Percentiles rank a stretch among this genome's conserved stretches.
These are phyloP conservation scores for Pythium volutum DNA, from an alignment of 352 stramenopile genomes.

Conservation along the genomic window DNA sequence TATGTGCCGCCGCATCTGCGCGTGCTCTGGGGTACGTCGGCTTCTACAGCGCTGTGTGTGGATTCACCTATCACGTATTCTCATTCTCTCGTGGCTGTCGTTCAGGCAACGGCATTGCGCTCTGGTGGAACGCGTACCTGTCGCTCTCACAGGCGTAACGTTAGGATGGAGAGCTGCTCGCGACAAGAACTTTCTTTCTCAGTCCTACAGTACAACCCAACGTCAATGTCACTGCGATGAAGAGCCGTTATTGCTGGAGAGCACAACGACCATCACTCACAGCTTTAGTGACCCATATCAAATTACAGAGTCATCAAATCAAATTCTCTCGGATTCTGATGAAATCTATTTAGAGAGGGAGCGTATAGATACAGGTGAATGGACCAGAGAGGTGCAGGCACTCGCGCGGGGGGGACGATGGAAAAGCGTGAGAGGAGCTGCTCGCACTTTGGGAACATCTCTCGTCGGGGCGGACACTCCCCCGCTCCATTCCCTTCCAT, in stretches of 20 bases:
- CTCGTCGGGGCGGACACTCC: background rate
- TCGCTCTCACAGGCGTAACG: constrained; percentile 61
- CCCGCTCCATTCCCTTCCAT: background rate
- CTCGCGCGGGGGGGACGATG: constrained; percentile 16
- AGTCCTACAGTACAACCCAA: background rate
- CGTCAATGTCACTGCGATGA: constrained; percentile 1
- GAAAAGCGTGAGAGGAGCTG: constrained; percentile 12
- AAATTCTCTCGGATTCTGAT: background rate
- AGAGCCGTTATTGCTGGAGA: background rate
- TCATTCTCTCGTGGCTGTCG: background rate
- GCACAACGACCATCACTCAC: constrained; percentile 23
- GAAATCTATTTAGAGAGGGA: background rate
- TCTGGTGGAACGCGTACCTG: constrained; percentile 82
- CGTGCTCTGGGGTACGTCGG: constrained; percentile 58
- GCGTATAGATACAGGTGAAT: constrained; percentile 12
- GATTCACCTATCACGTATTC: background rate
- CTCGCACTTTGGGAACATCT: background rate
- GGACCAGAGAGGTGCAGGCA: constrained; percentile 17
- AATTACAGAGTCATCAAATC: constrained; percentile 1
- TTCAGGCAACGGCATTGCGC: constrained; percentile 59
- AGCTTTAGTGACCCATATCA: constrained; percentile 10
- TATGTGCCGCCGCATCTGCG: constrained; percentile 16
- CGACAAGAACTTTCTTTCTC: constrained; percentile 24
- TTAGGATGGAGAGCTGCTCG: background rate
- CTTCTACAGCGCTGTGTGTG: background rate